Evolutionary conservation across 2,329 filamentous ascomycete species (phyloP), one percentile per base, ranked within the genome.

Genomic region (Fusarium proliferatum): DNA sequence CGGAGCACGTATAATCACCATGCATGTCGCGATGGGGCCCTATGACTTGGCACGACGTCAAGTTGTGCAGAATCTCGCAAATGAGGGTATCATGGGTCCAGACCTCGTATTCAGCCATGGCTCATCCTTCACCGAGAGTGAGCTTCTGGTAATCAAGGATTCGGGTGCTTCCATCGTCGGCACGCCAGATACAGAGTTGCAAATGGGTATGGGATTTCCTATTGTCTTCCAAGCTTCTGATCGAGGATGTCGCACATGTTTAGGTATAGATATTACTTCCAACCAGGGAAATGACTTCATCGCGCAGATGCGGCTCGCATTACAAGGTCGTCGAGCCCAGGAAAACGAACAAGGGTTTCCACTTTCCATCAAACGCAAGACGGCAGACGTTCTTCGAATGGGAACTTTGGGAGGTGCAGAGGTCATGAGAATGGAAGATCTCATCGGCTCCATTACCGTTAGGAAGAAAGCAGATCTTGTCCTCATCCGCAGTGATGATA

Each of bases 171-270:
- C 23, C 5, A 49, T 60, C 2, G 15, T 51, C 11, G 43, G 43
- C 9, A 60, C 43, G 3, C 57, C 43, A 5, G 57, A 60, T 6
- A 51, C 34, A 17, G 57, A 60, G 21, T 19, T 60, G 2, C 57
- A 60, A 36, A 60, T 60, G 57, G 57, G 57, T 2, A 51, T 60
- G 57, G 57, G 57, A 6, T 51, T 60, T 9, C 57, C 57, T 3
- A 33, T 60, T 8, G 34, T 41, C 10, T 60, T 60, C 21, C 8
- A 30, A 8, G 57, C 57, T 23, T 38, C 33, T 13, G 57, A 60
- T 30, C 19, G 6, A 23, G 57, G 57, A 2, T 51, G 57, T 5
- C 33, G 19, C 0, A 30, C 34, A 17, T 49, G 57, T 1, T 13
- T 60, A 5, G 57, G 57, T 5, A 51, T 49, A 17, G 57, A 60